Evolutionary conservation across 352 stramenopile species (phyloP), one percentile per base, ranked within the genome.

Genomic region (Phytopythium vexans): DNA sequence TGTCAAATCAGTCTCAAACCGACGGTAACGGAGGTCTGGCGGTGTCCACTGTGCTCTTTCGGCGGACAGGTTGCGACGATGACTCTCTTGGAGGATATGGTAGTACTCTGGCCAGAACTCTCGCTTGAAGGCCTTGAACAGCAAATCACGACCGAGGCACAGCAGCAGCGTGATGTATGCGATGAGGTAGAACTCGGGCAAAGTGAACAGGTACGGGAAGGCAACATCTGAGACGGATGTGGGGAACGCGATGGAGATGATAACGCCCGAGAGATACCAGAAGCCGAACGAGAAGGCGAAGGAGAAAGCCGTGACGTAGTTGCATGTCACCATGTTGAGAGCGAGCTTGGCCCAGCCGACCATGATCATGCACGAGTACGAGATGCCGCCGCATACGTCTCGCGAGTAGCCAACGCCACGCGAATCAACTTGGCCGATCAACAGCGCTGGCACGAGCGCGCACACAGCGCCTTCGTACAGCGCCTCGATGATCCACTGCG

Each of bases 91-190:
- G 15, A 95, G 61, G 31, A 95, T 78, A 56, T 95, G 85, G 63
- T 95, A 95, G 65, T 95, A 95, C 51, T 95, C 85, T 1, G 85
- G 85, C 9, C 69, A 56, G 60, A 91, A 76, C 55, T 95, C 82
- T 3, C 83, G 83, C 68, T 95, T 95, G 56, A 82, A 93, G 5
- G 78, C 81, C 48, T 93, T 95, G 68, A 76, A 91, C 0, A 95
- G 60, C 45, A 95, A 89, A 49, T 93, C 85, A 0, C 85, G 77
- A 1, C 77, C 73, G 11, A 95, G 72, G 35, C 79, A 89, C 2
- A 95, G 68, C 32, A 95, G 48, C 12, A 92, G 42, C 31, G 64
- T 70, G 12, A 95, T 46, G 60, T 89, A 89, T 40, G 89, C 54
- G n/a, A 89, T 52, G 32, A 92, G 21, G 56, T 91, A 94, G 45